Conservation (phyloP, 2,329 filamentous ascomycete species). For the Claviceps digitariae region DNA sequence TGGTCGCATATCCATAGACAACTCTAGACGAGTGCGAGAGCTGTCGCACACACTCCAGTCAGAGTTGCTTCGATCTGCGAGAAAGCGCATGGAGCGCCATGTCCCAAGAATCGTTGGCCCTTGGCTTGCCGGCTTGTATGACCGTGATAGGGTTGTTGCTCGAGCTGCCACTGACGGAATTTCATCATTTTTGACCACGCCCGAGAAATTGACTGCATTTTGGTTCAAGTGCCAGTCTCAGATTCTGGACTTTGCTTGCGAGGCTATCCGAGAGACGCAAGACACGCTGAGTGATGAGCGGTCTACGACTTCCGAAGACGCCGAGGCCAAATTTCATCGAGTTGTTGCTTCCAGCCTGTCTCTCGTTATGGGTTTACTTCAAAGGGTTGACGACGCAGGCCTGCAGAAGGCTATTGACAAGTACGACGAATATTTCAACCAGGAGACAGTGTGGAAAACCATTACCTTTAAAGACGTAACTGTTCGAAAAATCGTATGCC, state of each 20-base stretch:
- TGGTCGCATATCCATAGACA: conserved; percentile 81
- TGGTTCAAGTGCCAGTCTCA: conserved; percentile 70
- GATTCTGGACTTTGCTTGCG: conserved; percentile 69
- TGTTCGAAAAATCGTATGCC: conserved; percentile 37
- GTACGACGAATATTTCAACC: conserved; percentile 54
- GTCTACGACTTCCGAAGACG: conserved; percentile 70
- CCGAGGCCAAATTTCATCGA: conserved; percentile 70
- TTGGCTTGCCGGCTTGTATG: conserved; percentile 86
- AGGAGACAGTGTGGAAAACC: conserved; percentile 53
- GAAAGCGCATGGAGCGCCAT: conserved; percentile 72
- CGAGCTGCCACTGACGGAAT: conserved; percentile 68
- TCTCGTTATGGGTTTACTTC: conserved; percentile 39
- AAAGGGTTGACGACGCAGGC: conserved; percentile 32
- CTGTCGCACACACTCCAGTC: conserved; percentile 64
- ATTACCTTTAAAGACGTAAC: conserved; percentile 47
- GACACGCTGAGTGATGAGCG: conserved; percentile 82
- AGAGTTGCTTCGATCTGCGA: conserved; percentile 45
- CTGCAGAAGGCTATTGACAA: conserved; percentile 44
- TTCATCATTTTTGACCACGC: conserved; percentile 58
- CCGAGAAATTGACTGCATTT: conserved; percentile 64
- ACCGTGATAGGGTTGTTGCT: conserved; percentile 65
- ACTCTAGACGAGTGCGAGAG: conserved; percentile 75
- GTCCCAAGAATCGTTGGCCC: conserved; percentile 66
- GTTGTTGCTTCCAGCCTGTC: conserved; percentile 48
- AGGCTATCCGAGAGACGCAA: conserved; percentile 67